Evolutionary conservation across 768 basidiomycete species (phyloP).

Genomic region (Wakefieldia striispora): DNA sequence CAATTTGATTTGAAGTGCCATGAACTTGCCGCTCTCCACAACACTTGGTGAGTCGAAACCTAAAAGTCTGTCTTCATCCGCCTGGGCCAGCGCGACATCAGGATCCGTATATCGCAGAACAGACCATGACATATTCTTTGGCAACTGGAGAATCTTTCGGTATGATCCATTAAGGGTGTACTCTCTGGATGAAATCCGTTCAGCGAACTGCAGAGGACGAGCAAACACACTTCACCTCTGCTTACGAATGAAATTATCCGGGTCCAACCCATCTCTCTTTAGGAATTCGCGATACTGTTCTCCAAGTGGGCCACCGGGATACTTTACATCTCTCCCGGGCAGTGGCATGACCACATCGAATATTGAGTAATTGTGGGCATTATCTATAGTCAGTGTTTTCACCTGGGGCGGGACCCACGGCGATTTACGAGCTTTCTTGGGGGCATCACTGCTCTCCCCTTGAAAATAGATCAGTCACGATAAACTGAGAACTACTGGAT

Average conservation of each 20-base stretch:
- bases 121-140: constrained; percentile 78
- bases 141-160: constrained; percentile 85
- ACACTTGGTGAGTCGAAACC: constrained; percentile 71
- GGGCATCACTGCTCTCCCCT: constrained; percentile 13
- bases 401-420: constrained; percentile 70
- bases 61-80: constrained; percentile 92
- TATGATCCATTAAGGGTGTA: constrained; percentile 93
- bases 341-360: constrained; percentile 98
- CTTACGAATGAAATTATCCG: constrained; percentile 83
- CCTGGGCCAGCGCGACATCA: constrained; percentile 85
- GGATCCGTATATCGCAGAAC: constrained; percentile 90
- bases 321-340: constrained; percentile 91
- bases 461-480: constrained; percentile 12
- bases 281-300: constrained; percentile 83
- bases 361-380: constrained; percentile 79
- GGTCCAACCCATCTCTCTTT: constrained; percentile 82
- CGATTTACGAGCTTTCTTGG: constrained; percentile 24
- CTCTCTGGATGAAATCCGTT: constrained; percentile 51
- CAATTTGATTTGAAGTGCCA: constrained; percentile 82
- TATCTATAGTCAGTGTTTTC: constrained; percentile 73
- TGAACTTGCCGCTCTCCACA: constrained; percentile 74
- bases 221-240: constrained; percentile 62
- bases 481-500: constrained; percentile 4
- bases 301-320: constrained; percentile 85
- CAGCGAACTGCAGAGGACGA: constrained; percentile 1